Percentiles rank a stretch among this genome's conserved stretches.
Evolutionary conservation across 1,139 yeast species (phyloP).

Genomic region (Meyerozyma athensensis): DNA sequence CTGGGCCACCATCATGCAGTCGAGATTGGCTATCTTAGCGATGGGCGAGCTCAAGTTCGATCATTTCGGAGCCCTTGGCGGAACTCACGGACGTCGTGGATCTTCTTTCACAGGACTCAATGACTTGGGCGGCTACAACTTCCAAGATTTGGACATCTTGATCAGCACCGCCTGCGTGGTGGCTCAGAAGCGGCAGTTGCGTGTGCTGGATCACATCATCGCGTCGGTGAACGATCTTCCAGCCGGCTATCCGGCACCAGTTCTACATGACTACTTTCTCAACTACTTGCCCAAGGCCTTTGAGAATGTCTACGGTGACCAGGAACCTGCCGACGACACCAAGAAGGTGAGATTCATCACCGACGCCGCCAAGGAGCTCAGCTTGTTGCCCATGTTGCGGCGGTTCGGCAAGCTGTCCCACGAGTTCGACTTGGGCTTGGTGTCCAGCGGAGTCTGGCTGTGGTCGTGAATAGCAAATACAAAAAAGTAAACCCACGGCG

Average conservation of each 20-base stretch:
- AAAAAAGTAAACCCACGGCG: constrained; percentile 16
- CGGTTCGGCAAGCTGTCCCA: constrained; percentile 25
- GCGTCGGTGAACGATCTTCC: constrained; percentile 34
- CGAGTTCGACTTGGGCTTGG: constrained; percentile 38
- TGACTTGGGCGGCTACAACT: constrained; percentile 39
- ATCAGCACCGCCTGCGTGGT: constrained; percentile 29
- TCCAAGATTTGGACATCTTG: constrained; percentile 39
- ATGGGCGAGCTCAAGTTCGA: constrained; percentile 36
- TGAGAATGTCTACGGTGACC: constrained; percentile 9
- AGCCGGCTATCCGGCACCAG: constrained; percentile 29
- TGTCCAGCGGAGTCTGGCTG: constrained; percentile 27
- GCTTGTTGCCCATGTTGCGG: constrained; percentile 32
- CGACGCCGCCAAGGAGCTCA: constrained; percentile 18
- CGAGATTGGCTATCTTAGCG: constrained; percentile 23
- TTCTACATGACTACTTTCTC: constrained; percentile 35
- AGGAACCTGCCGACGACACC: constrained; percentile 8
- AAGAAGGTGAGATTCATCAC: constrained; percentile 21
- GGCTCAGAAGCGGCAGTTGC: constrained; percentile 20
- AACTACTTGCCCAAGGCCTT: constrained; percentile 28
- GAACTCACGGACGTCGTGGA: constrained; percentile 26
- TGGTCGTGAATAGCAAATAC: constrained; percentile 13
- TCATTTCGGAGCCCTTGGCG: constrained; percentile 17
- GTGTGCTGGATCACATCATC: constrained; percentile 14
- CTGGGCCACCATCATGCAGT: constrained; percentile 25
- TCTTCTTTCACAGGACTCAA: constrained; percentile 37